phyloP scores from a whole-genome alignment of 2,329 filamentous ascomycete genomes.

The Lomentospora prolificans region DNA sequence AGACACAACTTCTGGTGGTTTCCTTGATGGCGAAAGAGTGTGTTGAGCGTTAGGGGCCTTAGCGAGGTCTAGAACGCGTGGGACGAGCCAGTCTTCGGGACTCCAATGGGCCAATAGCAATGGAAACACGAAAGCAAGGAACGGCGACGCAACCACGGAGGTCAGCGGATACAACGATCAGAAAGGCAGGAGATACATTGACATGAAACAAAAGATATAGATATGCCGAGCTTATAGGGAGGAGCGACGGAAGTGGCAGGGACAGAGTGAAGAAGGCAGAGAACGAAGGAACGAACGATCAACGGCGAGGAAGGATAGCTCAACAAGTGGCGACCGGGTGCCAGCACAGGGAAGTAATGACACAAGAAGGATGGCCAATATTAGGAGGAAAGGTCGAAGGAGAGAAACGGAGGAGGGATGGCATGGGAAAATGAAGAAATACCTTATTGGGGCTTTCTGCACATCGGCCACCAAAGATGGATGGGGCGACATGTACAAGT shows the following conservation, averaged over 20 bases:
- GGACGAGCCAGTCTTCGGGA: background rate
- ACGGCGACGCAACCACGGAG: too few relatives aligned
- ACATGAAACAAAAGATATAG: background rate
- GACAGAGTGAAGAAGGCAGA: background rate
- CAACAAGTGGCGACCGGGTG: too few relatives aligned
- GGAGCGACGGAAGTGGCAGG: background rate
- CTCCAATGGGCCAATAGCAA: background rate
- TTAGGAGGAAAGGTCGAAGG: background rate
- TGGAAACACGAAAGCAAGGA: background rate
- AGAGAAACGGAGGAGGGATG: background rate
- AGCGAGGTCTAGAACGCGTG: background rate
- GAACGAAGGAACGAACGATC: background rate
- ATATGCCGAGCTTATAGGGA: background rate
- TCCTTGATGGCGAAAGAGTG: background rate
- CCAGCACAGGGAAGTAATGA: background rate
- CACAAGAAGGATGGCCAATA: background rate
- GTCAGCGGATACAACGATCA: background rate
- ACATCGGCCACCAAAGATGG: background rate
- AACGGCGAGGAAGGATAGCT: background rate
- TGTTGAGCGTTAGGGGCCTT: background rate
- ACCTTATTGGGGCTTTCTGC: too few relatives aligned
- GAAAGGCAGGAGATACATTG: background rate
- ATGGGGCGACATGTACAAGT: background rate
- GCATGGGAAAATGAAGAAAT: too few relatives aligned
- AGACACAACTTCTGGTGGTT: too few relatives aligned